phyloP scores from a whole-genome alignment of 441 rosid genomes.

The Populus hybrid region DNA sequence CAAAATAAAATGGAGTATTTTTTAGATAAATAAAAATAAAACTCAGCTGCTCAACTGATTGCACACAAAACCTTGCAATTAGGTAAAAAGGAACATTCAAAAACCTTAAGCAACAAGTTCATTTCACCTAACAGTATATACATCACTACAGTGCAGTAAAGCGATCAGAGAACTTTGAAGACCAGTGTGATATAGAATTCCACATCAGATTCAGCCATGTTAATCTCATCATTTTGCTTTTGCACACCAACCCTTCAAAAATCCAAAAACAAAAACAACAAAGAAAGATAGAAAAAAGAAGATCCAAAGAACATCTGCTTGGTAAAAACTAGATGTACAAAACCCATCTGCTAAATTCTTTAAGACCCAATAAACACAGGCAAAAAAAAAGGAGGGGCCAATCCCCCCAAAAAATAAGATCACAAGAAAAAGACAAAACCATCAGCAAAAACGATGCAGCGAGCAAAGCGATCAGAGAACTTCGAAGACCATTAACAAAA shows the following conservation, averaged over 20 bases:
- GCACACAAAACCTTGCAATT: not conserved
- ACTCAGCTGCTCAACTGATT: not conserved
- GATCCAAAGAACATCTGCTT: not conserved
- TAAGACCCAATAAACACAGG: not conserved
- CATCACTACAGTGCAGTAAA: not conserved
- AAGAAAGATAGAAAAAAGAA: no score
- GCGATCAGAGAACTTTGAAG: conserved; percentile 59
- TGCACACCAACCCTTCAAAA: not conserved
- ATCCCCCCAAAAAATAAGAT: not conserved
- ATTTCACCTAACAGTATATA: not conserved
- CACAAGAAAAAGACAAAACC: not conserved
- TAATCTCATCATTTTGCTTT: conserved; percentile 28
- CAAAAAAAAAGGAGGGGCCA: not conserved
- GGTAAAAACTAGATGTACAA: not conserved
- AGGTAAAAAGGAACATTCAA: not conserved
- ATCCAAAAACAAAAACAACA: not conserved
- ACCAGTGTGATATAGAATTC: conserved; percentile 21
- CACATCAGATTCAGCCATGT: conserved; percentile 27
- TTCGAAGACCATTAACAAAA: conserved; percentile 31
- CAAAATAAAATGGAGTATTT: not conserved
- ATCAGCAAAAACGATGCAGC: not conserved
- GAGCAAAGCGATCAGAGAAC: conserved; percentile 39
- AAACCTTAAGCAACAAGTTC: not conserved
- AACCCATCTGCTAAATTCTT: not conserved
- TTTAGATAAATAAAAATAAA: no score